phyloP scores from a whole-genome alignment of 2,329 filamentous ascomycete species.

The Ambrosiella beaveri region DNA sequence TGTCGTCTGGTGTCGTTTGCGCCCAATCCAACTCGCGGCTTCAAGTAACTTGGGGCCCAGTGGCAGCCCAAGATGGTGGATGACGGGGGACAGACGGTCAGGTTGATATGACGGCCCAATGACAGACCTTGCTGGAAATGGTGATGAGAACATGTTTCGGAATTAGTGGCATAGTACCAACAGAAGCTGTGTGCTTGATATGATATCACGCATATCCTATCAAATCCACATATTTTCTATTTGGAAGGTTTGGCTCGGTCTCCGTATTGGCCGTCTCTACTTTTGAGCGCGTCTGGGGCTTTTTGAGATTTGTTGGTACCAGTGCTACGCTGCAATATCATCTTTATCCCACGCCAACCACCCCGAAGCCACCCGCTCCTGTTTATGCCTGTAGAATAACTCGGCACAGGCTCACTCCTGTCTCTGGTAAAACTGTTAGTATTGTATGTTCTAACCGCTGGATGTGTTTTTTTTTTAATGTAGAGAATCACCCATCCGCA shows the following conservation, averaged over 20 bases:
- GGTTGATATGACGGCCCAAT: background rate
- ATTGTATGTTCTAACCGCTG: background rate
- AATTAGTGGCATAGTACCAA: no score
- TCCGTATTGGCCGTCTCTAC: background rate
- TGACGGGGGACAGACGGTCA: background rate
- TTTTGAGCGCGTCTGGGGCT: background rate
- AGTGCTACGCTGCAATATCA: background rate
- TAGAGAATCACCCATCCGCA: conserved; percentile 6
- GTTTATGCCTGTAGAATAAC: background rate
- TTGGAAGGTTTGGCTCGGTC: background rate
- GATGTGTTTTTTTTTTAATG: background rate
- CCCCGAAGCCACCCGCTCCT: background rate
- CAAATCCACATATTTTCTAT: no score
- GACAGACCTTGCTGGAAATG: background rate
- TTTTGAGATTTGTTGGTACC: background rate
- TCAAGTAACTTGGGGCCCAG: background rate
- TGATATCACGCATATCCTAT: no score
- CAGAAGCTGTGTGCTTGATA: no score
- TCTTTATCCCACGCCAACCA: background rate
- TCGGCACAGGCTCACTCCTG: background rate
- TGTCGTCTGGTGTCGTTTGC: conserved; percentile 4
- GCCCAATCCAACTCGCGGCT: conserved; percentile 8
- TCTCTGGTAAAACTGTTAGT: background rate
- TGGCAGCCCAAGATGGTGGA: conserved; percentile 5
- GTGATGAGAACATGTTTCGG: no score